Evolutionary conservation across 345 rosid genomes (phyloP), one percentile per base, ranked within the genome.

Genomic region (Eutrema heterophyllum): DNA sequence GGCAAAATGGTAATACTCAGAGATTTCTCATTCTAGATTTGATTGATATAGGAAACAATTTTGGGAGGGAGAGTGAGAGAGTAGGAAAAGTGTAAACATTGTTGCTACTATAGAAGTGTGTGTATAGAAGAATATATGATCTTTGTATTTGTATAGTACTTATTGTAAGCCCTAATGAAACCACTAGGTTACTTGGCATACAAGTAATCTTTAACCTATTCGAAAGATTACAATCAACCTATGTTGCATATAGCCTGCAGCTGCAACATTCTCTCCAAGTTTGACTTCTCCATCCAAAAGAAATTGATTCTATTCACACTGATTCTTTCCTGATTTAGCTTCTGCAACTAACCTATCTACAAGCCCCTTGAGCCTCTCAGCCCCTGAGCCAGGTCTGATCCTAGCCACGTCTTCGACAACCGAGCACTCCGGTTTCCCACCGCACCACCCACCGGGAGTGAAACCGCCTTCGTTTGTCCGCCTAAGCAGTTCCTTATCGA

Each of bases 361-460:
- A 65, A 96, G 92, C 33, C 44, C 71, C 44, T 65, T 83, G 62
- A 92, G 86, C 80, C 95, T 84, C 73, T 74, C 64, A 67, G 96
- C 90, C 77, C 98, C 96, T 7, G 81, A 84, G 49, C 97, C 83
- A 1, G 99, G 97, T 71, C 78, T 83, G 53, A 96, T 78, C 54
- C 80, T 87, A 76, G 80, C 75, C 11, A 44, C 72, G 73, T 92
- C 81, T 32, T 90, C 96, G 52, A 92, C 87, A n/a, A 62, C 44
- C 51, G 93, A 83, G 71, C 99, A 96, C 57, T 74, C 72, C 5
- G 91, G 90, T 41, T 81, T 72, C 52, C 88, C 96, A 5, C 90
- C 72, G 73, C 97, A 96, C 99, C 99, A 96, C 24, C 91, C 96
- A 26, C 99, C 98, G 5, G 98, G 96, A 65, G 97, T 88, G 79